These are phyloP conservation scores for Spirogloea muscicola DNA, from an alignment of 139 green algal genomes.

Conservation along the genomic window DNA sequence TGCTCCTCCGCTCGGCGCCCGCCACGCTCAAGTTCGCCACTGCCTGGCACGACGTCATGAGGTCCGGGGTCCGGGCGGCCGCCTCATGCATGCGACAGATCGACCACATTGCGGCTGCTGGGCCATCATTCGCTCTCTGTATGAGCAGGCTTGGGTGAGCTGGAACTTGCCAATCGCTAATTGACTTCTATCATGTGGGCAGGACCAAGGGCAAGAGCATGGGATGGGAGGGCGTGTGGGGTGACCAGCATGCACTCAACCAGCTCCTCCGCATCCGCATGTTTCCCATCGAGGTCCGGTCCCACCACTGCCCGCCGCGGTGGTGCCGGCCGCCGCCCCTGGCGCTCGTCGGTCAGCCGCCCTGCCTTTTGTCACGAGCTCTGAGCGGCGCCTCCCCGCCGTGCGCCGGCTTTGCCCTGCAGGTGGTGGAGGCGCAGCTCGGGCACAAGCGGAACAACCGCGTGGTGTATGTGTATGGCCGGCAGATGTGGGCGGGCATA, in stretches of 20 bases:
- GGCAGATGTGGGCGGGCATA: slow-evolving; percentile 1
- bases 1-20: slow-evolving; percentile 18
- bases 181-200: no score
- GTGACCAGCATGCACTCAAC: slow-evolving; percentile 49
- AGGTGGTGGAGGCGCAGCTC: not conserved
- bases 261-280: slow-evolving; percentile 22
- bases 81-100: no score
- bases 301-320: not conserved
- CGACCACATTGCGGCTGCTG: no score
- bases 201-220: slow-evolving; percentile 4
- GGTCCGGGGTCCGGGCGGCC: no score
- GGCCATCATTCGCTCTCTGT: no score
- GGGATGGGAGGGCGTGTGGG: slow-evolving; percentile 9
- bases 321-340: no score
- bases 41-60: slow-evolving; percentile 37
- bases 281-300: slow-evolving; percentile 8
- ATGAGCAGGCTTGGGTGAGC: no score
- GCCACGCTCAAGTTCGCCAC: slow-evolving; percentile 1
- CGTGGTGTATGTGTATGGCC: not conserved
- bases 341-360: no score
- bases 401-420: not conserved
- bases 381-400: no score
- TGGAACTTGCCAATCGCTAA: no score
- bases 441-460: not conserved
- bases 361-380: no score